Conservation (phyloP, 1,139 yeast genomes). For the Sugiyamaella japonica region DNA sequence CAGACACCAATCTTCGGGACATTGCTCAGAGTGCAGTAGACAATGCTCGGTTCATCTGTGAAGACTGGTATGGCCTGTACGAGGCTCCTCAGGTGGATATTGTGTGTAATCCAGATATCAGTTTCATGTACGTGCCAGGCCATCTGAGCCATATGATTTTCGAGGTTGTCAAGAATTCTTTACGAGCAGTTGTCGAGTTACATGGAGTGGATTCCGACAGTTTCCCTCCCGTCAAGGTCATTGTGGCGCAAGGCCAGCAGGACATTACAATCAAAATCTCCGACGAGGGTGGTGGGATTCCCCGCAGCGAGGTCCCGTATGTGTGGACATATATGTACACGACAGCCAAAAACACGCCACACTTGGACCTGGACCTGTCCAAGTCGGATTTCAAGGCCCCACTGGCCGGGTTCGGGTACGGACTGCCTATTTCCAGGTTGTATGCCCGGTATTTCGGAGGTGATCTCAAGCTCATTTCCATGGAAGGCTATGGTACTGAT, state of each 20-base stretch:
- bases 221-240: slow-evolving; percentile 83
- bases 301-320: slow-evolving; percentile 77
- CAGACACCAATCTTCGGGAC: slow-evolving; percentile 75
- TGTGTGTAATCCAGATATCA: slow-evolving; percentile 67
- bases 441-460: slow-evolving; percentile 93
- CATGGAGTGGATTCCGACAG: slow-evolving; percentile 58
- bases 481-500: slow-evolving; percentile 96
- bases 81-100: slow-evolving; percentile 81
- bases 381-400: slow-evolving; percentile 73
- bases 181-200: slow-evolving; percentile 81
- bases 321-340: slow-evolving; percentile 93
- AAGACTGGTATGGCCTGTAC: slow-evolving; percentile 78
- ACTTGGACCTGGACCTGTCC: slow-evolving; percentile 56
- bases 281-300: slow-evolving; percentile 94
- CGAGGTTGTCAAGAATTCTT: slow-evolving; percentile 79
- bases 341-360: slow-evolving; percentile 75
- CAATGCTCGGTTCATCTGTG: slow-evolving; percentile 83
- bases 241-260: slow-evolving; percentile 87
- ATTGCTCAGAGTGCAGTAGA: slow-evolving; percentile 84
- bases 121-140: slow-evolving; percentile 87
- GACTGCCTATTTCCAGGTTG: slow-evolving; percentile 79
- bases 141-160: slow-evolving; percentile 86
- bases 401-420: slow-evolving; percentile 94
- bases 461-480: slow-evolving; percentile 77
- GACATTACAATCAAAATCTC: slow-evolving; percentile 91